These are phyloP conservation scores for Debaryomyces sp. DNA, from an alignment of 1,139 yeast genomes.

Conservation along the genomic window DNA sequence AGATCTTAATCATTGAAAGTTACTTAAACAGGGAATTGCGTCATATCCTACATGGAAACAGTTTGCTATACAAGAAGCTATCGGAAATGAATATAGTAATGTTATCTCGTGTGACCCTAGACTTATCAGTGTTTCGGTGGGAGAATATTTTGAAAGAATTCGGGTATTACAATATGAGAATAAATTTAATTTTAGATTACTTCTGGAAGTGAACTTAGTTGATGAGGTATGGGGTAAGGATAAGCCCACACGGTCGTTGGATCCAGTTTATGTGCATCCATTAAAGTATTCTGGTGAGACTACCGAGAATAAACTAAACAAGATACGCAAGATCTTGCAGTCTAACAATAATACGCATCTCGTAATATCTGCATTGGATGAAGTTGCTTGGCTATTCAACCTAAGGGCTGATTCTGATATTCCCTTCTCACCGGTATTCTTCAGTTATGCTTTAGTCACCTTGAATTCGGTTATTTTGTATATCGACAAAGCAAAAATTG, in stretches of 20 bases:
- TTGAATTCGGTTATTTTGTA: constrained; percentile 35
- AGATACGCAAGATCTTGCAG: constrained; percentile 30
- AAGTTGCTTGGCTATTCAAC: constrained; percentile 58
- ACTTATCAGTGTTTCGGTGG: constrained; percentile 33
- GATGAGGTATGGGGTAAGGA: constrained; percentile 46
- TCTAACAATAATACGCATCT: constrained; percentile 27
- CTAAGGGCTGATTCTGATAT: constrained; percentile 48
- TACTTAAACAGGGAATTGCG: constrained; percentile 42
- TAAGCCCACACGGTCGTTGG: constrained; percentile 40
- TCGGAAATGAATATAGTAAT: constrained; percentile 32
- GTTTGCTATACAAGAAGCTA: constrained; percentile 39
- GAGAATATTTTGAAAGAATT: constrained; percentile 35
- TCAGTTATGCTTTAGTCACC: constrained; percentile 46
- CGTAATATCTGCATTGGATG: constrained; percentile 51
- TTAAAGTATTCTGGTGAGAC: constrained; percentile 48
- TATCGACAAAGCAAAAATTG: constrained; percentile 38
- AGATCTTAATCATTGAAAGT: constrained; percentile 35
- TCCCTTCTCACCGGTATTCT: constrained; percentile 55
- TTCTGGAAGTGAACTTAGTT: constrained; percentile 33
- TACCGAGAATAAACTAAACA: constrained; percentile 32
- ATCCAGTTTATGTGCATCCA: constrained; percentile 42
- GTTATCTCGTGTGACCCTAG: constrained; percentile 47
- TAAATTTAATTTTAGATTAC: constrained; percentile 34
- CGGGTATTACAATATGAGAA: constrained; percentile 21
- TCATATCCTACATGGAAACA: constrained; percentile 43